phyloP scores from a whole-genome alignment of 2,329 filamentous ascomycete species.

The Neoarthrinium moseri region DNA sequence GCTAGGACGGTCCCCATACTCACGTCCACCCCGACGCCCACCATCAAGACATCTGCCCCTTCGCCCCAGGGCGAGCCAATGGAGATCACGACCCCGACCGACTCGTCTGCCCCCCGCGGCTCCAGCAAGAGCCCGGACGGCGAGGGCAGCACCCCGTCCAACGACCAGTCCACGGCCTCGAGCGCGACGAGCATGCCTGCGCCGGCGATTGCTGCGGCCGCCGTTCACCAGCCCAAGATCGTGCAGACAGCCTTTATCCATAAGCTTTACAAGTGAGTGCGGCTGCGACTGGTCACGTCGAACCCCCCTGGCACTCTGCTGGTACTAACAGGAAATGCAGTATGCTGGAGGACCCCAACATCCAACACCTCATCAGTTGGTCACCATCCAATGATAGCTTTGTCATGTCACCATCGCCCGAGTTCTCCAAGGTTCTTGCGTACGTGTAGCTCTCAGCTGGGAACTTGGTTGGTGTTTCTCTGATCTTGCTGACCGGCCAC shows the following conservation, averaged over 20 bases:
- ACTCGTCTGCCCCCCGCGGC: constrained; percentile 40
- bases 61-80: constrained; percentile 56
- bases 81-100: constrained; percentile 57
- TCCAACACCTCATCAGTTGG: constrained; percentile 97
- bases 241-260: constrained; percentile 99
- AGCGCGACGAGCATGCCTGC: constrained; percentile 47
- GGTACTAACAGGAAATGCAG: constrained; percentile 44
- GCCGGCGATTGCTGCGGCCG: constrained; percentile 62
- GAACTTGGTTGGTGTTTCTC: constrained; percentile 16
- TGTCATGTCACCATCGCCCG: constrained; percentile 95
- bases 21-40: constrained; percentile 42
- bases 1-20: constrained; percentile 56
- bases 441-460: constrained; percentile 40
- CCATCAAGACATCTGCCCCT: constrained; percentile 58
- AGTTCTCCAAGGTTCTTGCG: constrained; percentile 98
- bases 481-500: constrained; percentile 5
- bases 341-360: constrained; percentile 93
- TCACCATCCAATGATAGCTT: constrained; percentile 93
- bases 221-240: constrained; percentile 91
- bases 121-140: constrained; percentile 43
- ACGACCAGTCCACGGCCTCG: constrained; percentile 32
- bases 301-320: not conserved
- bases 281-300: too few relatives aligned
- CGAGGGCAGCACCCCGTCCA: constrained; percentile 35
- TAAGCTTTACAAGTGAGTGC: constrained; percentile 90